Conservation (phyloP, 495 filamentous ascomycete genomes). For the Neurospora tetraspora region DNA sequence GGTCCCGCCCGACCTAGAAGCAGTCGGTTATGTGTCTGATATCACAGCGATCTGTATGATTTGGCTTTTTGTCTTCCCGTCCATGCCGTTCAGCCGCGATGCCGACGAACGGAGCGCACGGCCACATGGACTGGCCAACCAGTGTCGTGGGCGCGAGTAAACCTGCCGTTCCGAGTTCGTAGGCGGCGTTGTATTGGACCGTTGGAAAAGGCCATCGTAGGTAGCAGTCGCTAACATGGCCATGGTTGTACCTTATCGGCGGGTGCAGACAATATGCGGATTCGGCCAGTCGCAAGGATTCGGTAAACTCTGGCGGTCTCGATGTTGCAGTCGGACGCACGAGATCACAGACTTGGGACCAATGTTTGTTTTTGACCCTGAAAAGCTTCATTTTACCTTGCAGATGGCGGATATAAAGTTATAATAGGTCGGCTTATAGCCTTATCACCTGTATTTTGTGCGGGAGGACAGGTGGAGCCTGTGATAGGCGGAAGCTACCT, state of each 20-base stretch:
- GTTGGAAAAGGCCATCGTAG: background rate
- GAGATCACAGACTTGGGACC: background rate
- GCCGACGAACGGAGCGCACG: background rate
- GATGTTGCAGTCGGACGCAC: background rate
- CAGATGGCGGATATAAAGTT: background rate
- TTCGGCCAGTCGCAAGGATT: background rate
- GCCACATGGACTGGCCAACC: background rate
- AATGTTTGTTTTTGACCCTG: background rate
- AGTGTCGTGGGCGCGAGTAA: background rate
- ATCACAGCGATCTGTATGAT: background rate
- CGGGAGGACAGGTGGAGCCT: background rate
- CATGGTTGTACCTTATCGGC: background rate
- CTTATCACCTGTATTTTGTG: background rate
- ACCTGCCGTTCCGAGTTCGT: background rate
- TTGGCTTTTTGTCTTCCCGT: background rate
- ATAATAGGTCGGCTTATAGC: background rate
- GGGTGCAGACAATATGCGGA: background rate
- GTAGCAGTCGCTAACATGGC: background rate
- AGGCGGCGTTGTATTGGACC: background rate
- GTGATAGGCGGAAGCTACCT: background rate
- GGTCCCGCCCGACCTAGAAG: background rate
- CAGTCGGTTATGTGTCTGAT: background rate
- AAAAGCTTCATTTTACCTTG: background rate
- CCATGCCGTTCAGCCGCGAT: background rate
- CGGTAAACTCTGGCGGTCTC: background rate